phyloP scores from a whole-genome alignment of 306 rosid genomes.

The Vicia villosa region DNA sequence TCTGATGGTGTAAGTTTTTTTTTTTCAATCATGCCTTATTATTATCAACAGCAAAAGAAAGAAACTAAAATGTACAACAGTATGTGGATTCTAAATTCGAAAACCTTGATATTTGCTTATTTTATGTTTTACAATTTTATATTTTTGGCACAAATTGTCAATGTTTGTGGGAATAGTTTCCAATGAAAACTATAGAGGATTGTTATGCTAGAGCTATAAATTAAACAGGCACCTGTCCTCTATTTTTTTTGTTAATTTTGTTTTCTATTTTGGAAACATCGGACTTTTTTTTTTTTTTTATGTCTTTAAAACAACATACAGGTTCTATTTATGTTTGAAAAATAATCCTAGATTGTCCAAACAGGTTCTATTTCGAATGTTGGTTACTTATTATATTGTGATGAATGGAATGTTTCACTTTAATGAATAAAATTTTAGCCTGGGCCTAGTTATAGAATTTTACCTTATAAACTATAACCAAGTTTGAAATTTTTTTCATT shows the following conservation, averaged over 20 bases:
- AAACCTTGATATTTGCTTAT: conserved; percentile 31
- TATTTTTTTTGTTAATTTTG: conserved; percentile 1
- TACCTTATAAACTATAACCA: conserved; percentile 2
- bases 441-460: conserved; percentile 9
- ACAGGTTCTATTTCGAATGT: conserved; percentile 19
- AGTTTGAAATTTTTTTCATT: conserved; percentile 16
- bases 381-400: conserved; percentile 9
- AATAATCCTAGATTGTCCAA: conserved; percentile 5
- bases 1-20: conserved; percentile 66
- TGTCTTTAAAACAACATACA: neutral
- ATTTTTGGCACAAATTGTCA: neutral
- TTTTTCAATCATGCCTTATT: conserved; percentile 22
- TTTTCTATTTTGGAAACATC: conserved; percentile 17
- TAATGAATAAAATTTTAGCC: conserved; percentile 27
- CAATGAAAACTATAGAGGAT: conserved; percentile 14
- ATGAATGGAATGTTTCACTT: conserved; percentile 24
- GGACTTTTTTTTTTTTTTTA: conserved; percentile 10
- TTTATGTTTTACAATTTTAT: conserved; percentile 13
- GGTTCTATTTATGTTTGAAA: conserved; percentile 8
- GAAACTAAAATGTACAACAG: neutral
- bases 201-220: conserved; percentile 9
- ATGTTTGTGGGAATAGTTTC: conserved; percentile 8
- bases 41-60: conserved; percentile 12
- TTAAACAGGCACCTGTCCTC: conserved; percentile 3
- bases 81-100: conserved; percentile 23